Conservation (phyloP, 345 rosid genomes). For the Limnanthes douglasii region DNA sequence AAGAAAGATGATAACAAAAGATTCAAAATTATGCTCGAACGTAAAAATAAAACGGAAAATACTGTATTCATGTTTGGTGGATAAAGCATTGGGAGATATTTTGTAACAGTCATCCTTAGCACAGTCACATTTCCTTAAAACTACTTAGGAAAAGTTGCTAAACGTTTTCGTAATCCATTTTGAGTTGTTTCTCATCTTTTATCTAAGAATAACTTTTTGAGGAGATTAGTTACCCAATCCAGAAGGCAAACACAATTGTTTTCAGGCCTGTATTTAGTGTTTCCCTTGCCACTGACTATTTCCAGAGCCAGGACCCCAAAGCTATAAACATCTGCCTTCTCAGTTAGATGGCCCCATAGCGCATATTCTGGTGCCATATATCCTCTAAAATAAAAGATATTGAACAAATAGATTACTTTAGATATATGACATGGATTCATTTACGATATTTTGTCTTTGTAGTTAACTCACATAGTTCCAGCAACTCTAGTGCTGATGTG, state of each 20-base stretch:
- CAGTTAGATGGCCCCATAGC: conserved; percentile 39
- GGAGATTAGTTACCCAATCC: conserved; percentile 37
- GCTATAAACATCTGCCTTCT: conserved; percentile 57
- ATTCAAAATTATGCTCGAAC: too few relatives aligned
- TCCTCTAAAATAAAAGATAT: conserved; percentile 15
- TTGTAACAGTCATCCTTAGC: too few relatives aligned
- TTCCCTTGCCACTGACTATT: conserved; percentile 34
- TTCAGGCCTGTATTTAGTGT: conserved; percentile 23
- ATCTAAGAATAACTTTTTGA: too few relatives aligned
- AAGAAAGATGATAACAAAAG: too few relatives aligned
- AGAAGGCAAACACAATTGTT: conserved; percentile 28
- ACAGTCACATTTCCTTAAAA: too few relatives aligned
- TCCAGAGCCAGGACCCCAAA: conserved; percentile 45
- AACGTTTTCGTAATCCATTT: too few relatives aligned
- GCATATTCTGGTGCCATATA: conserved; percentile 67
- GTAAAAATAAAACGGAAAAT: too few relatives aligned
- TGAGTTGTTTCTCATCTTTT: too few relatives aligned
- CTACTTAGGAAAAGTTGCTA: too few relatives aligned
- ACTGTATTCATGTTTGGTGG: too few relatives aligned
- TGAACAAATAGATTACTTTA: conserved; percentile 6
- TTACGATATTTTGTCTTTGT: not conserved
- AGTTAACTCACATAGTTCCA: conserved; percentile 34
- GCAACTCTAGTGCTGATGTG: conserved; percentile 53
- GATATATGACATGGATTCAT: not conserved
- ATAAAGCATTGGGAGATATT: too few relatives aligned